Evolutionary conservation across 768 basidiomycete genomes (phyloP), one percentile per base, ranked within the genome.

Genomic region (Pleurotus platypus): DNA sequence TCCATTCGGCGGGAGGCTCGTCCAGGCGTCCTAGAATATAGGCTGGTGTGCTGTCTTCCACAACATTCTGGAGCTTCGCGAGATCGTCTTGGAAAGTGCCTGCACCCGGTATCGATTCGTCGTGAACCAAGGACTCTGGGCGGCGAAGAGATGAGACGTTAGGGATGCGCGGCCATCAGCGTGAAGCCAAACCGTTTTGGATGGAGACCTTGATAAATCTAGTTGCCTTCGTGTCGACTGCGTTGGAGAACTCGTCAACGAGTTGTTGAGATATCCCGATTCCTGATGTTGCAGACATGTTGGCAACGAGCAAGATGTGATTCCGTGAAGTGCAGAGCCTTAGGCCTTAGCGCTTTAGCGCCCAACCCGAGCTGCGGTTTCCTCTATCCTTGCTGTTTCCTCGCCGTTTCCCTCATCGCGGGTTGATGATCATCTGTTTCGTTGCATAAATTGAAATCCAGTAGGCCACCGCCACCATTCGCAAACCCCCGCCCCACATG

Each of bases 121-220:
- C 84, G 56, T 79, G 78, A 9, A 90, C 81, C 57, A 93, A 84
- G 7, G 80, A 77, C 70, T 93, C 92, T 92, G 69, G 57, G 40
- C 55, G 53, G 49, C 53, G 48, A 58, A 48, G 55, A 64, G 58
- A 54, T 59, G 57, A 54, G 35, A 56, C 55, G 46, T 45, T 0
- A 64, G 30, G 11, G 56, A 67, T 65, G 54, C 35, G 43, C 27
- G 48, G 56, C 48, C 43, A 73, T 22, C 42, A 24, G 57, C 30
- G 39, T 18, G 11, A 22, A 7, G 22, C 18, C 71, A 65, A 70
- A 92, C 92, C 92, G 67, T 93, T 83, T 59, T 73, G 72, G 66
- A 94, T 92, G 47, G 79, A 78, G 60, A 93, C 78, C 69, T 90
- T 90, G 72, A 94, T 74, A 70, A 93, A 93, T 43, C 92, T 82